Evolutionary conservation across 2,329 filamentous ascomycete species (phyloP).

Genomic region (Colletotrichum sp.): DNA sequence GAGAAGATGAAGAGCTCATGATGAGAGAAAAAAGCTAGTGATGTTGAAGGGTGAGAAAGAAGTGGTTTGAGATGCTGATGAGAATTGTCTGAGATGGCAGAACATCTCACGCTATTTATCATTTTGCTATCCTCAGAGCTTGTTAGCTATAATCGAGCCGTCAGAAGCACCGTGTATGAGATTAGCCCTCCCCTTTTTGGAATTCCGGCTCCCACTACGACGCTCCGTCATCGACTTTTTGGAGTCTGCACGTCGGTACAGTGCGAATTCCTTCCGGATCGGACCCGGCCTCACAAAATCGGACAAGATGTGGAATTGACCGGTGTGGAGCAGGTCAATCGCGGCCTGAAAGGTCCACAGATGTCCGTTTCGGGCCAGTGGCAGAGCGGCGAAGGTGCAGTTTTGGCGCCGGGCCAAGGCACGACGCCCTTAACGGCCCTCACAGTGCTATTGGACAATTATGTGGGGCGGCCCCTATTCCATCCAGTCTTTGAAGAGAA

Average conservation of each 20-base stretch:
- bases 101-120: not conserved
- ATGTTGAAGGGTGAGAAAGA: rapidly evolving
- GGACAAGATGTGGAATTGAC: not conserved
- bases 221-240: not conserved
- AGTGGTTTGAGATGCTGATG: not conserved
- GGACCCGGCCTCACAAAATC: not conserved
- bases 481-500: not conserved
- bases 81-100: not conserved
- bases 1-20: not conserved
- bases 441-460: constrained; percentile 9
- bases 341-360: not conserved
- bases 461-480: not conserved
- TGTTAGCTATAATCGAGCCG: not conserved
- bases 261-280: not conserved
- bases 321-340: not conserved
- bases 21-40: not conserved
- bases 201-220: not conserved
- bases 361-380: not conserved
- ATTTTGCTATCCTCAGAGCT: not conserved
- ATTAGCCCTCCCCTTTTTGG: not conserved
- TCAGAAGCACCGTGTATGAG: not conserved
- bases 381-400: not conserved
- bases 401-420: not conserved
- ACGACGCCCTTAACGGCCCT: not conserved
- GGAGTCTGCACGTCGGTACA: not conserved